These are phyloP conservation scores for Sporopachydermia lactativora DNA, from an alignment of 805 yeast genomes.

Conservation along the genomic window DNA sequence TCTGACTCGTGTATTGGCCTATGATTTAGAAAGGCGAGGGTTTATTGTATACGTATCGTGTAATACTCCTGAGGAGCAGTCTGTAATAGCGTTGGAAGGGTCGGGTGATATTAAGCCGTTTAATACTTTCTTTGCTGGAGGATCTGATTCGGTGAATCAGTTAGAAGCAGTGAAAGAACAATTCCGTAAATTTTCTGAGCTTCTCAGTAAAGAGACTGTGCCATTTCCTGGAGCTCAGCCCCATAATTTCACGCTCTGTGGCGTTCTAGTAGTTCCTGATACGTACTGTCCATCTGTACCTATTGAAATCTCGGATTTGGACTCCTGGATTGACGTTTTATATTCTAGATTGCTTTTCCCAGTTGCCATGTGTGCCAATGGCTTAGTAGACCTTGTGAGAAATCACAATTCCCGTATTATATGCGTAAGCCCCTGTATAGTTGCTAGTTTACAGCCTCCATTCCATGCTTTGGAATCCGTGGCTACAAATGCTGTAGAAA, in stretches of 20 bases:
- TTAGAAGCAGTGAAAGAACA: constrained; percentile 27
- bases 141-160: constrained; percentile 6
- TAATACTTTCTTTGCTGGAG: constrained; percentile 32
- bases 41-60: constrained; percentile 69
- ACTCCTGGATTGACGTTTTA: constrained; percentile 36
- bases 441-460: constrained; percentile 39
- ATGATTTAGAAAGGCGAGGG: constrained; percentile 66
- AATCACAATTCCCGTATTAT: constrained; percentile 35
- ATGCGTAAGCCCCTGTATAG: constrained; percentile 39
- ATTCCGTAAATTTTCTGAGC: constrained; percentile 31
- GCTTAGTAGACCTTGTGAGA: constrained; percentile 40
- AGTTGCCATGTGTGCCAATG: constrained; percentile 36
- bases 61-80: constrained; percentile 42
- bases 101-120: constrained; percentile 59
- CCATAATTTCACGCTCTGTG: constrained; percentile 42
- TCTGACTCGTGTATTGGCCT: constrained; percentile 50
- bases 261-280: constrained; percentile 58
- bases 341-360: constrained; percentile 33
- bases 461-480: constrained; percentile 52
- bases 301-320: constrained; percentile 36
- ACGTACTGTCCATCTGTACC: constrained; percentile 57
- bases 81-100: constrained; percentile 31
- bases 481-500: constrained; percentile 29
- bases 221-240: constrained; percentile 47
- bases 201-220: constrained; percentile 37